Evolutionary conservation across 495 filamentous ascomycete genomes (phyloP), one percentile per base, ranked within the genome.

Genomic region (Trichoderma erinaceum): DNA sequence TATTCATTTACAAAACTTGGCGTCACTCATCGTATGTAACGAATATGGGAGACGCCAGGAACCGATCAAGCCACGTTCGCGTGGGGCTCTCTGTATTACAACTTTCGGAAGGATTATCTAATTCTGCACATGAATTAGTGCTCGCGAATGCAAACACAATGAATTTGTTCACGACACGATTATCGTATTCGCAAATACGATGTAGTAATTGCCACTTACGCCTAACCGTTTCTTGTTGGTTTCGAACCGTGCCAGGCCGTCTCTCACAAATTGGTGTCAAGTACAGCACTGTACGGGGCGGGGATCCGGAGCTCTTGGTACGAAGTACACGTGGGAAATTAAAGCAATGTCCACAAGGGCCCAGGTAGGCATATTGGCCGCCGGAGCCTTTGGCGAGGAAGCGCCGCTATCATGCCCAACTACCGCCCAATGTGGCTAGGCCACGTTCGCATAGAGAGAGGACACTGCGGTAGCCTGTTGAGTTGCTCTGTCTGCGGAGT

Each of bases 201-300:
- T 12, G 56, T 61, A 32, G 56, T 35, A 61, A 61, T 61, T 29
- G 13, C 56, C 21, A 16, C 56, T 21, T 21, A 61, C 23, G 56
- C 56, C 56, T 61, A 61, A 61, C 56, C 56, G 56, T 61, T 61
- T 61, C 56, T 32, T 61, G 56, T 61, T 61, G 56, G 56, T 61
- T 61, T 61, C 56, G 56, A 11, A 61, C 27, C 56, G 48, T 23
- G 48, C 8, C 48, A n/a, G n/a, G 48, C 48, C 18, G 18, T n/a
- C 18, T 23, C 25, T 32, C 56, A 32, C 25, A 27, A 16, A 32
- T 11, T 11, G 23, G 23, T 61, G 6, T 21, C 56, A 29, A 61
- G 56, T 21, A 56, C 50, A 21, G 25, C 56, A n/a, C 12, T 12
- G 56, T 61, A 27, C 56, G 56, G 56, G 56, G 56, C 3, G 4